A percentile compares a stretch with the other conserved stretches of the same genome.
These are phyloP conservation scores for Lactuca sativa DNA, from an alignment of 129 eudicot species.

Conservation along the genomic window DNA sequence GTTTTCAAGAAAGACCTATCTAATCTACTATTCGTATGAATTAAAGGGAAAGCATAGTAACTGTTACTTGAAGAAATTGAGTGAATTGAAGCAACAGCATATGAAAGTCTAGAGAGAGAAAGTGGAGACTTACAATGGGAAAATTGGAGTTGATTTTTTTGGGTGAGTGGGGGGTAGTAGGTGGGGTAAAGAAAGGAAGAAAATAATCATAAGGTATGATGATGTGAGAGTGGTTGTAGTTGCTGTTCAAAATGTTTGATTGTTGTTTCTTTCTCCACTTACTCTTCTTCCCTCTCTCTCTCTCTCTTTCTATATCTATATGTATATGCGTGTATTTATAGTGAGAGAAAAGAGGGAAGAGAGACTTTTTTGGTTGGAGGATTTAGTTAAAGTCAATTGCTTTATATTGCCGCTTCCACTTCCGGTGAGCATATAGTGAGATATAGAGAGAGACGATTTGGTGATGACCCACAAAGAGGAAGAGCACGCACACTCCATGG, in stretches of 20 bases:
- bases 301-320: background rate
- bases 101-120: slow-evolving; percentile 20
- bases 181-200: slow-evolving; percentile 41
- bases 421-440: background rate
- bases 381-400: slow-evolving; percentile 14
- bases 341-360: background rate
- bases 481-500: slow-evolving; percentile 3
- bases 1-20: background rate
- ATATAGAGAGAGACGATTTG: background rate
- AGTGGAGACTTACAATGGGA: slow-evolving; percentile 19
- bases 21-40: slow-evolving; percentile 15
- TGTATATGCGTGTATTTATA: background rate
- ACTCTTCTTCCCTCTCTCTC: background rate
- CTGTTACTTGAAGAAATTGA: slow-evolving; percentile 27
- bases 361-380: background rate
- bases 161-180: slow-evolving; percentile 41
- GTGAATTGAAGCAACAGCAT: slow-evolving; percentile 30
- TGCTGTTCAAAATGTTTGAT: slow-evolving; percentile 29
- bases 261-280: slow-evolving; percentile 28
- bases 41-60: slow-evolving; percentile 28
- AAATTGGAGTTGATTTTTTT: slow-evolving; percentile 21
- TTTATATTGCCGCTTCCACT: slow-evolving; percentile 32
- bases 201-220: slow-evolving; percentile 41
- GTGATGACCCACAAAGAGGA: slow-evolving; percentile 24
- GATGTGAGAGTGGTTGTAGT: slow-evolving; percentile 43